These are phyloP conservation scores for Komagataella mondaviorum DNA, from an alignment of 805 yeast genomes.

Conservation along the genomic window DNA sequence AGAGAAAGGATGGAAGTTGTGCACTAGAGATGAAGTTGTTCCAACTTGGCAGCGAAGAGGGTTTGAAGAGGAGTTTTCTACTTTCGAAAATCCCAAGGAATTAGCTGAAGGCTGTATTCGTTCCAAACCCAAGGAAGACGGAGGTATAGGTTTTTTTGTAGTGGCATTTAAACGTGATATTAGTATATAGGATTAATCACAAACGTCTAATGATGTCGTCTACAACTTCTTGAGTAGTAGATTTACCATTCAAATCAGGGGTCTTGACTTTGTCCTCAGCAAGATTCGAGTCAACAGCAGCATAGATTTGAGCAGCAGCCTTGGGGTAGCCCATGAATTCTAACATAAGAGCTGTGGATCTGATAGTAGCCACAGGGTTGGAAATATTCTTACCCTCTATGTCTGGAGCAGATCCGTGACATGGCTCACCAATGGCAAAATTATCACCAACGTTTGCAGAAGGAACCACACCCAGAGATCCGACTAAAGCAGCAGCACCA, in stretches of 20 bases:
- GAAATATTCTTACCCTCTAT: conserved; percentile 91
- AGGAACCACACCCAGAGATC: conserved; percentile 96
- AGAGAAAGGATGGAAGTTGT: conserved; percentile 63
- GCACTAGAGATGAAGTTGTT: conserved; percentile 44
- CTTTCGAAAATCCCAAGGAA: conserved; percentile 28
- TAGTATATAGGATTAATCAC: conserved; percentile 9
- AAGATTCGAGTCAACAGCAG: conserved; percentile 90
- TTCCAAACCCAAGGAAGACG: conserved; percentile 76
- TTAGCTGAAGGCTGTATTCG: conserved; percentile 83
- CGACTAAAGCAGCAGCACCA: conserved; percentile 97
- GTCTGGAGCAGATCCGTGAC: conserved; percentile 99
- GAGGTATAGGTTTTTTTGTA: conserved; percentile 98
- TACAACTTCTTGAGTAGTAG: conserved; percentile 77
- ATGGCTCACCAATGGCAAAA: conserved; percentile 97
- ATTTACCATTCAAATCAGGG: conserved; percentile 90
- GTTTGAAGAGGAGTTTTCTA: conserved; percentile 49
- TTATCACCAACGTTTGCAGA: conserved; percentile 94
- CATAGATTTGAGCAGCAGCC: conserved; percentile 85
- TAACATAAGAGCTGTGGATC: conserved; percentile 94
- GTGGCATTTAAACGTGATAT: conserved; percentile 61
- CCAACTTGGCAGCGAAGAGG: conserved; percentile 89
- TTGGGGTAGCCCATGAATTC: conserved; percentile 88
- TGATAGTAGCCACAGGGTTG: conserved; percentile 95
- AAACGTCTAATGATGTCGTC: conserved; percentile 61
- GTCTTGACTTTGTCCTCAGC: conserved; percentile 68